These are phyloP conservation scores for Tolypocladium guangdongense DNA, from an alignment of 2,329 filamentous ascomycete genomes.

Conservation along the genomic window DNA sequence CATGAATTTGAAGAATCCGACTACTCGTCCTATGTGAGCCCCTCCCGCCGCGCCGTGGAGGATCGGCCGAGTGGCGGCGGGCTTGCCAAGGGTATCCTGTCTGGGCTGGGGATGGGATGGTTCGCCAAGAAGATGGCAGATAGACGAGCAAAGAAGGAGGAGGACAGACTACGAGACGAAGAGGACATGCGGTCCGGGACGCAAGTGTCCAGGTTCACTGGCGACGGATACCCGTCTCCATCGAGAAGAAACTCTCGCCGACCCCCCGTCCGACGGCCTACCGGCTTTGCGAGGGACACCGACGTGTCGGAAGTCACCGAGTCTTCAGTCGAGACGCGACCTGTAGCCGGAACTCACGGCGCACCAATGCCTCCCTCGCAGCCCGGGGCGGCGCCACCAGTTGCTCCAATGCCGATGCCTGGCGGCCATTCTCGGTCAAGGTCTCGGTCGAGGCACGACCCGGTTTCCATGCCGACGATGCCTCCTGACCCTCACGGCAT, in stretches of 20 bases:
- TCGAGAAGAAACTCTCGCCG: constrained; percentile 24
- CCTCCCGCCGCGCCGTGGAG: constrained; percentile 43
- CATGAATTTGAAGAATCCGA: constrained; percentile 42
- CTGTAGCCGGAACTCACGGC: constrained; percentile 14
- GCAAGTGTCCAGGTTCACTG: constrained; percentile 54
- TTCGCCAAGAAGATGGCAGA: constrained; percentile 55
- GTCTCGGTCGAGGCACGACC: constrained; percentile 30
- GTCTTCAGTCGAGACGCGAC: constrained; percentile 21
- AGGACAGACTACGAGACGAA: constrained; percentile 33
- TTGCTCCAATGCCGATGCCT: constrained; percentile 4
- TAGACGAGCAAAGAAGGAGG: constrained; percentile 36
- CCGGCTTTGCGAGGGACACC: constrained; percentile 16
- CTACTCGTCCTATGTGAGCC: constrained; percentile 51
- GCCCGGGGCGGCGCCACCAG: constrained; percentile 10
- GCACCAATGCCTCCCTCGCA: constrained; percentile 5
- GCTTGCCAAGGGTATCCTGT: constrained; percentile 46
- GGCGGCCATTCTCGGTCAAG: constrained; percentile 19
- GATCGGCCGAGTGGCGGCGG: constrained; percentile 33
- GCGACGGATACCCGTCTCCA: constrained; percentile 50
- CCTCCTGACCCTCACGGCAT: constrained; percentile 40
- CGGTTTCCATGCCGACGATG: constrained; percentile 42
- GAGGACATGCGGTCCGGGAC: constrained; percentile 50
- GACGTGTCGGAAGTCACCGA: constrained; percentile 24
- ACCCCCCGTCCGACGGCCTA: constrained; percentile 17
- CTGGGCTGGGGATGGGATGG: constrained; percentile 57